Conservation (phyloP, 148 eudicot genomes). For the Nepenthes gracilis region DNA sequence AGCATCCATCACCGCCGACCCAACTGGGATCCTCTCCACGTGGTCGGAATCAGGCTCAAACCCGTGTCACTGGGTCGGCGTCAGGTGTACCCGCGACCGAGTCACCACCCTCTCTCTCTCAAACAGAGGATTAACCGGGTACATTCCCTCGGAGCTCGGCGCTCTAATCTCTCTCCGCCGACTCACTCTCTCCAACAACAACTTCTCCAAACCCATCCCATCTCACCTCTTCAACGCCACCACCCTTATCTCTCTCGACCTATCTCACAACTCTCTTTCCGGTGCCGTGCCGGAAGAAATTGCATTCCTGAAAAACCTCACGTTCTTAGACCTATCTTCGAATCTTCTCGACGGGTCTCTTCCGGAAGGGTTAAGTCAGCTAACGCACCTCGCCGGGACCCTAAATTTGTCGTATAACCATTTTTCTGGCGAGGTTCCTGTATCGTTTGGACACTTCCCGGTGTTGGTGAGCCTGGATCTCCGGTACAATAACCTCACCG, state of each 20-base stretch:
- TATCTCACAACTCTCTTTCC: constrained; percentile 52
- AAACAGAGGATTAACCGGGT: constrained; percentile 45
- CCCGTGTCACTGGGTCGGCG: constrained; percentile 72
- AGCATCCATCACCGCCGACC: constrained; percentile 65
- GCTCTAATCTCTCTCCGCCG: constrained; percentile 42
- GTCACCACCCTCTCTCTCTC: constrained; percentile 52
- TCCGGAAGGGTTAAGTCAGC: constrained; percentile 33
- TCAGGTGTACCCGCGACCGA: constrained; percentile 30
- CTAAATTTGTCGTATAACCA: constrained; percentile 57
- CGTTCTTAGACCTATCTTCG: constrained; percentile 49
- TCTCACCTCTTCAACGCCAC: constrained; percentile 46
- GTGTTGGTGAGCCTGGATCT: constrained; percentile 73
- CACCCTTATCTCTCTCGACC: constrained; percentile 39
- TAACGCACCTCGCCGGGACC: constrained; percentile 49
- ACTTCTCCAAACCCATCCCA: constrained; percentile 47
- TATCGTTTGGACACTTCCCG: constrained; percentile 57
- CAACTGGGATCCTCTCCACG: constrained; percentile 31
- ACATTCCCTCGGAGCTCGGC: constrained; percentile 81
- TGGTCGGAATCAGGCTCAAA: constrained; percentile 49
- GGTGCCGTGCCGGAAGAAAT: constrained; percentile 54
- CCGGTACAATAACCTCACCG: constrained; percentile 61
- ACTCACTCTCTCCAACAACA: constrained; percentile 46
- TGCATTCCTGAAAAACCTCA: constrained; percentile 20
- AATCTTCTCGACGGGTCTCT: constrained; percentile 58
- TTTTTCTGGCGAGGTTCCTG: constrained; percentile 66